Evolutionary conservation across 1,139 yeast genomes (phyloP).

Genomic region (Scheffersomyces titani): DNA sequence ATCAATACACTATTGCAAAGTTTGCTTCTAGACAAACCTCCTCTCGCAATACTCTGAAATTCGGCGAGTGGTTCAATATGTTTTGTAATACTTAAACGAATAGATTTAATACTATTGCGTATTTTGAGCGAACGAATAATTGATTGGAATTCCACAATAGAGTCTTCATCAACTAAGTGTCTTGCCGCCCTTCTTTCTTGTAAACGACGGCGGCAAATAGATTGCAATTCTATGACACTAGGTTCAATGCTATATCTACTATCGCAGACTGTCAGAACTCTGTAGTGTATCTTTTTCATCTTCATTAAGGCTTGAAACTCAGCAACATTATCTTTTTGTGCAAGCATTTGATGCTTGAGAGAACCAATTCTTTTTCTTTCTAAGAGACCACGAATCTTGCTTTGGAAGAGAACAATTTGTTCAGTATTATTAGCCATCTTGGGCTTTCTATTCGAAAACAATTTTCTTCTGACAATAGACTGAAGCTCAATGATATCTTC

Average conservation of each 20-base stretch:
- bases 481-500: slow-evolving; percentile 38
- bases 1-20: slow-evolving; percentile 48
- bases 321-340: slow-evolving; percentile 10
- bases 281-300: slow-evolving; percentile 23
- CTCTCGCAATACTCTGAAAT: slow-evolving; percentile 56
- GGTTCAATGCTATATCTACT: slow-evolving; percentile 26
- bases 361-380: slow-evolving; percentile 14
- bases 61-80: slow-evolving; percentile 22
- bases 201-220: slow-evolving; percentile 32
- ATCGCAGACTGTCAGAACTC: slow-evolving; percentile 23
- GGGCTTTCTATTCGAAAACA: slow-evolving; percentile 13
- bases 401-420: slow-evolving; percentile 22
- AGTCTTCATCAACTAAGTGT: slow-evolving; percentile 11
- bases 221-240: slow-evolving; percentile 30
- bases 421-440: slow-evolving; percentile 10
- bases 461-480: slow-evolving; percentile 32
- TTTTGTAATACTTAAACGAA: slow-evolving; percentile 17
- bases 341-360: slow-evolving; percentile 9
- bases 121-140: slow-evolving; percentile 31
- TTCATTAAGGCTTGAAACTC: slow-evolving; percentile 33
- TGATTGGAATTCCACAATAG: slow-evolving; percentile 32
- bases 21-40: slow-evolving; percentile 48
- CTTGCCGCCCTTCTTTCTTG: slow-evolving; percentile 17
- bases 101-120: slow-evolving; percentile 21
- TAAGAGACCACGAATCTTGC: slow-evolving; percentile 28